Evolutionary conservation across 164 flowering plant genomes (phyloP), one percentile per base, ranked within the genome.

Genomic region (Stephania japonica): DNA sequence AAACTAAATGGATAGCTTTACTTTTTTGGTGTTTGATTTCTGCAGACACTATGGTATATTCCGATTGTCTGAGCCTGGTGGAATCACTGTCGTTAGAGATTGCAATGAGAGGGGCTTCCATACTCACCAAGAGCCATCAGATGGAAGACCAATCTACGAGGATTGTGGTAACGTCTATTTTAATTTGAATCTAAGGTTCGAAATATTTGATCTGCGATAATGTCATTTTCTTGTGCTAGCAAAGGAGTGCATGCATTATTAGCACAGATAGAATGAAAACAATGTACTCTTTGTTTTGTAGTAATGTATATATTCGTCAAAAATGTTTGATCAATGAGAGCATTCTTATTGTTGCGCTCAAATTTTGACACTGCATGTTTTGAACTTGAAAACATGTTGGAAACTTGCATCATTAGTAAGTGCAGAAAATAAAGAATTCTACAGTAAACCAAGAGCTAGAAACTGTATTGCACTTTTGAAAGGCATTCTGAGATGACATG

Each of bases 61-160:
- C 72, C 82, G 89, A 65, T 75, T 89, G 43, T 76, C 94, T 11
- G 90, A 85, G 12, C 92, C 93, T n/a, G 81, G 75, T 21, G 96
- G 96, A 14, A 87, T 82, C 83, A 70, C 43, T 49, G 72, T 88
- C 67, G 72, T 92, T 68, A 86, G 70, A 75, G 85, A 88, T 42
- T 92, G 96, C 79, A 77, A 73, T 41, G 87, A 89, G 80, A 77
- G 70, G 6, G 98, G 93, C 38, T 91, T 93, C 71, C 98, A 93
- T 79, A 70, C 80, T 49, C 97, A 93, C 83, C 69, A 72, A 53
- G 90, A 86, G 69, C 84, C 87, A 23, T 74, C 80, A n/a, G 87
- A 90, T 80, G 94, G 96, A 42, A 78, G 80, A 70, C 87, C 91
- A 63, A 71, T 91, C 42, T 93, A 93, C 12, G 87, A 85, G 78